Percentiles rank a stretch among this genome's conserved stretches.
phyloP scores from a whole-genome alignment of 2,329 filamentous ascomycete genomes.

The Colletotrichum sp. region DNA sequence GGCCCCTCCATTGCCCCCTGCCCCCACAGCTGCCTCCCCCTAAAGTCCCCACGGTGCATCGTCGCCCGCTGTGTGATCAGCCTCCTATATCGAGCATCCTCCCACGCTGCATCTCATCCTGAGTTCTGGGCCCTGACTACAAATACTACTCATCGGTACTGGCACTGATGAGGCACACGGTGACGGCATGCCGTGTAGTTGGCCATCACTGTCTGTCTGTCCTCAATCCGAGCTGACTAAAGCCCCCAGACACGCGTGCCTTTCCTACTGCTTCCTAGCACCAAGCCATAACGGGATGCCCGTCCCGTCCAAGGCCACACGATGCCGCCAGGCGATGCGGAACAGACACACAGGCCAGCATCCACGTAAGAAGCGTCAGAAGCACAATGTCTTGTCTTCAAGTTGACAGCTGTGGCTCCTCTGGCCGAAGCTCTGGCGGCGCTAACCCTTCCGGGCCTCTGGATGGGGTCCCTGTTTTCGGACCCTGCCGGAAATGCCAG shows the following conservation, averaged over 20 bases:
- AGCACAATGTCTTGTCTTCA: conserved; percentile 9
- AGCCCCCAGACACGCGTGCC: neutral
- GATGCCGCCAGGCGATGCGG: neutral
- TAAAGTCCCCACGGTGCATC: conserved; percentile 14
- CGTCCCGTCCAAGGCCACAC: neutral
- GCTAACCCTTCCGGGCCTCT: conserved; percentile 5
- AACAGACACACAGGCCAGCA: neutral
- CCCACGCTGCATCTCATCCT: neutral
- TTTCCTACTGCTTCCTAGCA: neutral
- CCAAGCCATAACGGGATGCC: neutral
- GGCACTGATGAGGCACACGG: neutral
- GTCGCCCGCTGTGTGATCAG: neutral
- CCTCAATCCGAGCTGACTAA: neutral
- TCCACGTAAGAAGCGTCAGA: neutral
- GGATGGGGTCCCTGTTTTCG: conserved; percentile 2
- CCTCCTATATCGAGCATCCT: neutral
- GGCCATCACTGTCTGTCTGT: neutral
- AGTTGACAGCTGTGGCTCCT: conserved; percentile 9
- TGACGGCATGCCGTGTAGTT: neutral
- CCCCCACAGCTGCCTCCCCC: conserved; percentile 12
- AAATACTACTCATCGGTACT: neutral
- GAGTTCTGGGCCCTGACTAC: neutral
- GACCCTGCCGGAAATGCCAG: conserved; percentile 13
- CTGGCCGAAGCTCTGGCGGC: neutral
- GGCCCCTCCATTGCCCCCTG: conserved; percentile 4